phyloP scores from a whole-genome alignment of 345 rosid genomes.

The Hibiscus tridactylites region DNA sequence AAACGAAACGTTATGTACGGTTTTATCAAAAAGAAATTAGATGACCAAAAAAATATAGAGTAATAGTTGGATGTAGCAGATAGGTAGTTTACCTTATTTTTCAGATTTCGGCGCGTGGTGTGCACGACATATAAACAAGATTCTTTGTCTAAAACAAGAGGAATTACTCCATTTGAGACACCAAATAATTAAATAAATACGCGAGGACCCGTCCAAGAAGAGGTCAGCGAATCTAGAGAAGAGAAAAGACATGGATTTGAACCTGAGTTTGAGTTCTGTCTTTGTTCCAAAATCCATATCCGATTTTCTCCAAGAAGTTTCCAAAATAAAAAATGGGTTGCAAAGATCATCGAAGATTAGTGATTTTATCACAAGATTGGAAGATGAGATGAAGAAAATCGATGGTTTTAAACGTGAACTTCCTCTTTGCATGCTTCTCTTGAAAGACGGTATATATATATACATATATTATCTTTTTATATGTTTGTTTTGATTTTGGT shows the following conservation, averaged over 20 bases:
- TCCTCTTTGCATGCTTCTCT: not conserved
- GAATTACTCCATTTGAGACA: too few relatives aligned
- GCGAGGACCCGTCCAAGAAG: too few relatives aligned
- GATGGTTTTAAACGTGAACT: not conserved
- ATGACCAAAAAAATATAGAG: too few relatives aligned
- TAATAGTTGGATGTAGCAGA: too few relatives aligned
- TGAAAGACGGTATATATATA: not conserved
- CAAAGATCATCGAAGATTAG: not conserved
- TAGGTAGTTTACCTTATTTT: too few relatives aligned
- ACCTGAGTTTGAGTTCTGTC: constrained; percentile 35
- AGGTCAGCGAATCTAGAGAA: not conserved
- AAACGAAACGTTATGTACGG: too few relatives aligned
- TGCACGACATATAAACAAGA: too few relatives aligned
- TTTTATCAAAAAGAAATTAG: too few relatives aligned
- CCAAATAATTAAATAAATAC: too few relatives aligned
- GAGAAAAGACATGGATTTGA: not conserved
- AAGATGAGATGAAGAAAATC: not conserved
- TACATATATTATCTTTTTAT: not conserved
- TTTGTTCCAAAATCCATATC: not conserved
- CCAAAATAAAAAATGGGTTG: not conserved
- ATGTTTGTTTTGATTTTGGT: not conserved
- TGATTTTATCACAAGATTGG: not conserved
- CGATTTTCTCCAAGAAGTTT: not conserved
- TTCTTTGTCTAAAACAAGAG: too few relatives aligned
- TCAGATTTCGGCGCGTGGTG: too few relatives aligned